Base-by-base conservation (phyloP, 192 early-diverging fungal species). In the Diversispora epigaea region DNA sequence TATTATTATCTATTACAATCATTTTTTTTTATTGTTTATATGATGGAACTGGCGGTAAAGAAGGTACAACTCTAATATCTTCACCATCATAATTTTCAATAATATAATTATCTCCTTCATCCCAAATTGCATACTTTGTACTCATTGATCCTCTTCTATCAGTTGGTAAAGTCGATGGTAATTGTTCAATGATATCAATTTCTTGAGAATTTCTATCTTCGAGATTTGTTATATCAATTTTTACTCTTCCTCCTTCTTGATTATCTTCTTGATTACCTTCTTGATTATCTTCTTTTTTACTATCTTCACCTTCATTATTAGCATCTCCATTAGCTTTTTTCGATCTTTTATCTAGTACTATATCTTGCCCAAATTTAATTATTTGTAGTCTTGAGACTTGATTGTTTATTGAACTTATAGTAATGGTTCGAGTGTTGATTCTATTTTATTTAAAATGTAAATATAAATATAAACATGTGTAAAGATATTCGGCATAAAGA, bases 391-490 rank as follows among this genome's bases (percentile, higher is more conserved):
- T 22, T 32, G 70, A 44, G 10, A 56, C 54, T 58, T 57, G 70
- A 71, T 71, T 58, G n/a, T 5, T 58, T 0, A 71, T 19, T 19
- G 54, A 43, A 41, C 25, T n/a, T 14, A 21, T 10, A 19, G 52
- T 55, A 25, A 56, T 22, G 9, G 41, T 44, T 68, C 66, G 66
- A 40, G 56, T 71, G 49, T 71, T 71, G 17, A 71, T 71, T 44
- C 70, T 55, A 17, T 32, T 32, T 32, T 32, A 55, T 45, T 15
- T 1, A 55, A 15, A 55, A 70, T 70, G 4, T 41, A 45, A 17
- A 32, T 70, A 14, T 3, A 21, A 43, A 58, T 57, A 46, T 32
- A 21, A 17, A 71, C 25, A 57, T 7, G 57, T 6, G 1, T 12
- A 52, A n/a, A n/a, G n/a, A n/a, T n/a, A n/a, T n/a, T n/a, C n/a